These are phyloP conservation scores for Dryadomyces sulphureus DNA, from an alignment of 2,329 filamentous ascomycete species.

Conservation along the genomic window DNA sequence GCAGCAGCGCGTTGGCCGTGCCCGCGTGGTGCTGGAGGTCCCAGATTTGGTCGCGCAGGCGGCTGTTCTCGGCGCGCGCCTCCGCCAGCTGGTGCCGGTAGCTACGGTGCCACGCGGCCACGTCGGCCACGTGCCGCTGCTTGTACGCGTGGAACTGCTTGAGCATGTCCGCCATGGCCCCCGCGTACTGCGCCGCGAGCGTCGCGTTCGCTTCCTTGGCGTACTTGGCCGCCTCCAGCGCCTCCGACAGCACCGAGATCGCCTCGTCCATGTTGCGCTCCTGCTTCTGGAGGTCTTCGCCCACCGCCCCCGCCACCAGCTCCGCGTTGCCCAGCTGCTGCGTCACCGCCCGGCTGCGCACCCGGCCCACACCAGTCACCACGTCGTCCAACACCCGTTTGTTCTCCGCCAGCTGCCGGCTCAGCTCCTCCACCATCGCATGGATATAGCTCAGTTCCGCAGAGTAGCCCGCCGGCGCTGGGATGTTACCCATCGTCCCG, in stretches of 20 bases:
- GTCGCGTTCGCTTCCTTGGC: conserved; percentile 45
- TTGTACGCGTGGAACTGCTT: conserved; percentile 54
- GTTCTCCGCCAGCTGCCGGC: conserved; percentile 47
- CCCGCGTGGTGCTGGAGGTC: conserved; percentile 49
- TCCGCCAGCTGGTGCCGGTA: conserved; percentile 52
- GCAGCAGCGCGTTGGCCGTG: conserved; percentile 40
- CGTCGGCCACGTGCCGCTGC: conserved; percentile 44
- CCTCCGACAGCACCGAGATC: conserved; percentile 44
- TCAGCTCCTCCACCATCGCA: conserved; percentile 51
- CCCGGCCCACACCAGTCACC: conserved; percentile 44
- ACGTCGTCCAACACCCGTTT: conserved; percentile 48
- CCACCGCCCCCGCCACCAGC: conserved; percentile 35
- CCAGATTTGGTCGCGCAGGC: conserved; percentile 50
- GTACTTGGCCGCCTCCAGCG: conserved; percentile 45
- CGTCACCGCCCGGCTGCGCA: conserved; percentile 40
- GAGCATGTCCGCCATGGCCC: conserved; percentile 40
- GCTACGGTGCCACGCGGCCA: conserved; percentile 49
- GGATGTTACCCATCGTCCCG: conserved; percentile 31
- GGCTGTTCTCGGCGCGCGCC: conserved; percentile 47
- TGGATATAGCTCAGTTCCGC: conserved; percentile 56
- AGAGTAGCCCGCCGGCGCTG: conserved; percentile 53
- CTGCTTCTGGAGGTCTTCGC: conserved; percentile 43
- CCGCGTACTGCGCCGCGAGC: conserved; percentile 43
- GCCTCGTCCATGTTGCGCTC: conserved; percentile 36
- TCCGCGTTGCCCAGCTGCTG: conserved; percentile 42